Evolutionary conservation across 2,329 filamentous ascomycete species (phyloP).

Genomic region (Scedosporium minutisporum): DNA sequence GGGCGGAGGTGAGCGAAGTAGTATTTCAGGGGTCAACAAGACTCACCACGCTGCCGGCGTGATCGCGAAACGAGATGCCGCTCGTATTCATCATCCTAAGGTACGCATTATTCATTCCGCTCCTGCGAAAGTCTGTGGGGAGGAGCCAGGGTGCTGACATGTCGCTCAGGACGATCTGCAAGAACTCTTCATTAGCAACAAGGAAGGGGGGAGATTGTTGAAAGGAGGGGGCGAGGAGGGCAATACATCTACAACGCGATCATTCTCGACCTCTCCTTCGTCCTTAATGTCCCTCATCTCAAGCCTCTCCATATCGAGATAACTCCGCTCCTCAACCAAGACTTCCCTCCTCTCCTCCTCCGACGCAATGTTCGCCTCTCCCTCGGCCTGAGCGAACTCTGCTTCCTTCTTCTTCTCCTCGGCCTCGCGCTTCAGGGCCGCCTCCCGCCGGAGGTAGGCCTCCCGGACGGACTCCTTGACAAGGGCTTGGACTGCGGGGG

Average conservation of each 20-base stretch:
- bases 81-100: slow-evolving; percentile 99
- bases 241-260: slow-evolving; percentile 53
- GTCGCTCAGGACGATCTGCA: slow-evolving; percentile 81
- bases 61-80: slow-evolving; percentile 76
- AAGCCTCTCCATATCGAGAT: slow-evolving; percentile 55
- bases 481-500: slow-evolving; percentile 60
- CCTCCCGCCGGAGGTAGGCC: slow-evolving; percentile 42
- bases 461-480: slow-evolving; percentile 67
- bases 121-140: slow-evolving; percentile 68
- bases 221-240: background rate
- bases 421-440: slow-evolving; percentile 10
- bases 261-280: slow-evolving; percentile 17
- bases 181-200: background rate
- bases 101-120: slow-evolving; percentile 91
- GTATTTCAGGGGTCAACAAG: background rate
- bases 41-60: slow-evolving; percentile 86
- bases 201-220: background rate
- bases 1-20: background rate
- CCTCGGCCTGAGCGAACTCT: slow-evolving; percentile 4
- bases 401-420: slow-evolving; percentile 8
- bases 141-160: slow-evolving; percentile 97
- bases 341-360: slow-evolving; percentile 9
- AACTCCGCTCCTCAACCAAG: slow-evolving; percentile 40
- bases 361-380: slow-evolving; percentile 8
- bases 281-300: slow-evolving; percentile 20